phyloP scores from a whole-genome alignment of 2,329 filamentous ascomycete species.

The Elsinoe perseae region DNA sequence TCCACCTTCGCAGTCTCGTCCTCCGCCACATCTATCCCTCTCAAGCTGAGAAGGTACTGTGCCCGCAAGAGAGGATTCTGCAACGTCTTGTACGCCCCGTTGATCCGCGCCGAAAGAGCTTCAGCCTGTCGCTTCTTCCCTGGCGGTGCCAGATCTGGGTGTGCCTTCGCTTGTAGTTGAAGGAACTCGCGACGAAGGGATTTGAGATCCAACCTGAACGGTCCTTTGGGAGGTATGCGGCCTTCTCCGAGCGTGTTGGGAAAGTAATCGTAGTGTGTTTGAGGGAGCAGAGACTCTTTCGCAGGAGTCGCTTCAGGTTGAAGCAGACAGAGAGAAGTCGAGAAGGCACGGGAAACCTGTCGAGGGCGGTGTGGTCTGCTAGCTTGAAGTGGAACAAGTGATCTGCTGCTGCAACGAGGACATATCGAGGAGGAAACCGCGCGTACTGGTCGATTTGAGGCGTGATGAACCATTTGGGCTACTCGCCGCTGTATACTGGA shows the following conservation, averaged over 20 bases:
- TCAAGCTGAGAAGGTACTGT: conserved; percentile 71
- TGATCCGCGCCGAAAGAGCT: conserved; percentile 72
- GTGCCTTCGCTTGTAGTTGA: conserved; percentile 65
- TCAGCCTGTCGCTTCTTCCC: conserved; percentile 56
- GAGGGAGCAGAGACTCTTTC: conserved; percentile 20
- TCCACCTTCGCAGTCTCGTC: conserved; percentile 69
- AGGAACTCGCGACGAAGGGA: conserved; percentile 79
- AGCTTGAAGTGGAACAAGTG: background rate
- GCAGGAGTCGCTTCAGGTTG: background rate
- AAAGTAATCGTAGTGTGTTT: conserved; percentile 82
- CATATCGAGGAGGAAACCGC: background rate
- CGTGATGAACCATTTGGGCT: background rate
- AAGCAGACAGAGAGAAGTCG: background rate
- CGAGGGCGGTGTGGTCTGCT: background rate
- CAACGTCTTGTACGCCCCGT: conserved; percentile 85
- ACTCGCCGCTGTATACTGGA: background rate
- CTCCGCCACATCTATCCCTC: conserved; percentile 67
- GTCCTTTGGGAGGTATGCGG: conserved; percentile 69
- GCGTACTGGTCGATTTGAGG: background rate
- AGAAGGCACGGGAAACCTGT: background rate
- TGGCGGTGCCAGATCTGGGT: conserved; percentile 59
- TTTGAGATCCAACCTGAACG: conserved; percentile 65
- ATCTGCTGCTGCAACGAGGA: background rate
- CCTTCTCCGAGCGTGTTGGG: conserved; percentile 60
- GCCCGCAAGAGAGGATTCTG: conserved; percentile 69